A percentile compares a stretch with the other conserved stretches of the same genome.
These are phyloP conservation scores for Malus fusca DNA, from an alignment of 306 rosid species.

Conservation along the genomic window DNA sequence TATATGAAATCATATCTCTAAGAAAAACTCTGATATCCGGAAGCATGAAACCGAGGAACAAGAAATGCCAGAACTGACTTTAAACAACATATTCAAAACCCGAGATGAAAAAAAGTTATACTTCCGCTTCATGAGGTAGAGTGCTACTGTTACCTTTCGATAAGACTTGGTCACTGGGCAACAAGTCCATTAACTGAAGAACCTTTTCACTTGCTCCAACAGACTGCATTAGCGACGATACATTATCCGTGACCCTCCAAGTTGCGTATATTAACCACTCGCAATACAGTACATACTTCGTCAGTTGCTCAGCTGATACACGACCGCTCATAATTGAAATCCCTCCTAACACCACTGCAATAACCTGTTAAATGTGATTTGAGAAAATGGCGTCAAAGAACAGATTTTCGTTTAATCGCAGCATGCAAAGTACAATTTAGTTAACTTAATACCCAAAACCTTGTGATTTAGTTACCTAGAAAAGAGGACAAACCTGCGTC, in stretches of 20 bases:
- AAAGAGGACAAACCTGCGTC: conserved; percentile 56
- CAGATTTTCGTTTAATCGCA: background rate
- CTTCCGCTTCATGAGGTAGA: background rate
- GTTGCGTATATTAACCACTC: conserved; percentile 94
- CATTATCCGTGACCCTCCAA: conserved; percentile 95
- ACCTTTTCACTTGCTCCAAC: conserved; percentile 98
- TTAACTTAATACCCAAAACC: background rate
- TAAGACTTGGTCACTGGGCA: conserved; percentile 67
- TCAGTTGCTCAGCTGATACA: conserved; percentile 83
- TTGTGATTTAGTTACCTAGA: background rate
- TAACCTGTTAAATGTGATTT: conserved; percentile 35
- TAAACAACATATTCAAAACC: no score
- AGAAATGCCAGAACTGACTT: no score
- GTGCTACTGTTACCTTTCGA: conserved; percentile 40
- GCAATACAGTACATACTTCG: conserved; percentile 83
- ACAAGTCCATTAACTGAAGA: conserved; percentile 85
- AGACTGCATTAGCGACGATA: conserved; percentile 91
- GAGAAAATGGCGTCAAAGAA: conserved; percentile 21
- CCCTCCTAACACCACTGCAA: conserved; percentile 87
- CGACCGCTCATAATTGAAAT: conserved; percentile 77
- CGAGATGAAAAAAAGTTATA: background rate
- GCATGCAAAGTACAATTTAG: background rate
- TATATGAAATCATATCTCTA: background rate
- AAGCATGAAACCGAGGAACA: no score
- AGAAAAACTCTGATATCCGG: no score